A percentile compares a stretch with the other conserved stretches of the same genome.
phyloP scores from a whole-genome alignment of 2,329 filamentous ascomycete species.

The Zymoseptoria brevis region DNA sequence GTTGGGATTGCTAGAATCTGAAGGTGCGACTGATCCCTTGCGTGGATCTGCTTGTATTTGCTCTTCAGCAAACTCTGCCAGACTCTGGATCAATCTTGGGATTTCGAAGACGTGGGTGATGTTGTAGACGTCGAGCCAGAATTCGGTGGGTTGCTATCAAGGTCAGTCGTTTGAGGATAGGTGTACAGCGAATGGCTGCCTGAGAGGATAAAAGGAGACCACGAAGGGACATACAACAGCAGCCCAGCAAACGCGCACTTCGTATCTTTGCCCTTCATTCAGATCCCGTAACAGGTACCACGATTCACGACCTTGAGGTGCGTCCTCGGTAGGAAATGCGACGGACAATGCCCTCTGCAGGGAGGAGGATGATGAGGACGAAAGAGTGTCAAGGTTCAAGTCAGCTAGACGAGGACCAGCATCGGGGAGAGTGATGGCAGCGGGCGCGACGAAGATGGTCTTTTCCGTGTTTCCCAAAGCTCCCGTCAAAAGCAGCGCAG shows the following conservation, averaged over 20 bases:
- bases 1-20: not conserved
- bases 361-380: slow-evolving; percentile 38
- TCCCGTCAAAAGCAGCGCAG: slow-evolving; percentile 19
- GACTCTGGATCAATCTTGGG: slow-evolving; percentile 24
- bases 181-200: not conserved
- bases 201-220: not conserved
- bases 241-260: slow-evolving; percentile 87
- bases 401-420: slow-evolving; percentile 50
- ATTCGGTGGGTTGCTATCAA: slow-evolving; percentile 73
- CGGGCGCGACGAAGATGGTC: slow-evolving; percentile 72
- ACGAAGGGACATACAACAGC: slow-evolving; percentile 63
- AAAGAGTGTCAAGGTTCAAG: slow-evolving; percentile 56
- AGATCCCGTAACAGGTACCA: slow-evolving; percentile 75
- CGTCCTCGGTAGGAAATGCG: slow-evolving; percentile 53
- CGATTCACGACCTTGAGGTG: slow-evolving; percentile 53
- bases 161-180: slow-evolving; percentile 2
- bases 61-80: slow-evolving; percentile 23
- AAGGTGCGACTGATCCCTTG: not conserved
- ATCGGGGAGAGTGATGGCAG: slow-evolving; percentile 47
- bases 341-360: slow-evolving; percentile 59
- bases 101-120: slow-evolving; percentile 50
- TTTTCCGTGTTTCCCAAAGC: slow-evolving; percentile 76
- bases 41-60: not conserved
- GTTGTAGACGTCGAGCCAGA: slow-evolving; percentile 60
- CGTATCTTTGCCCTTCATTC: slow-evolving; percentile 68